Conservation (phyloP, 345 rosid species). For the Rhizophora apiculata region DNA sequence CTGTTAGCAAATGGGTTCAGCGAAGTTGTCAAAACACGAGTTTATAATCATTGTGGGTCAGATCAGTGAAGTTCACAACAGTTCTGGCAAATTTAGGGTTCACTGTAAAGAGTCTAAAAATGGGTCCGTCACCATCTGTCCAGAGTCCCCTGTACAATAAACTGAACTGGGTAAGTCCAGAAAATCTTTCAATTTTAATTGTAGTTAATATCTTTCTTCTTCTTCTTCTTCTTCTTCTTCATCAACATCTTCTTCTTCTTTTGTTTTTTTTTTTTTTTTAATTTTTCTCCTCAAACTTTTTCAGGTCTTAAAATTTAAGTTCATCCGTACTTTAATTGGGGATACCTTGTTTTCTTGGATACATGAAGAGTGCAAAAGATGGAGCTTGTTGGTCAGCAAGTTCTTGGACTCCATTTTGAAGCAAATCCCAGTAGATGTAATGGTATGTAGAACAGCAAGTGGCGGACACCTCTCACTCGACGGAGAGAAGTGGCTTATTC, state of each 20-base stretch:
- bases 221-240: background rate
- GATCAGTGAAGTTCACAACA: slow-evolving; percentile 1
- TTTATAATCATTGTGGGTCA: slow-evolving; percentile 1
- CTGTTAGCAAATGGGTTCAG: slow-evolving; percentile 14
- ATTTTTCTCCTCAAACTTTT: background rate
- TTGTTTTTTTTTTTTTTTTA: too few species aligned
- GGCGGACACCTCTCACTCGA: slow-evolving; percentile 96
- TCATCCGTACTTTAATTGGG: slow-evolving; percentile 17
- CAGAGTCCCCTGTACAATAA: slow-evolving; percentile 33
- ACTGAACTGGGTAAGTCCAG: slow-evolving; percentile 13
- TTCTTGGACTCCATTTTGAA: slow-evolving; percentile 85
- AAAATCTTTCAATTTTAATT: background rate
- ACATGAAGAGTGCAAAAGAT: slow-evolving; percentile 72
- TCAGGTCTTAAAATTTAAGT: slow-evolving; percentile 14
- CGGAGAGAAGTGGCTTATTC: slow-evolving; percentile 58
- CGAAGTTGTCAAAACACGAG: slow-evolving; percentile 14
- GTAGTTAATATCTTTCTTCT: background rate
- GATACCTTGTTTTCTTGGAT: slow-evolving; percentile 92
- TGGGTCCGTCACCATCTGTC: slow-evolving; percentile 30
- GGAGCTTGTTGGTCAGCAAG: slow-evolving; percentile 45
- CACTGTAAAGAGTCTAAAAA: slow-evolving; percentile 14
- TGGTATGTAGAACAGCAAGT: slow-evolving; percentile 81
- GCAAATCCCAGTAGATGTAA: slow-evolving; percentile 70
- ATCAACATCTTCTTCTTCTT: background rate
- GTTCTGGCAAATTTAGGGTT: slow-evolving; percentile 13